A percentile compares a stretch with the other conserved stretches of the same genome.
phyloP scores from a whole-genome alignment of 192 early-diverging fungal species.

The Podila horticola region DNA sequence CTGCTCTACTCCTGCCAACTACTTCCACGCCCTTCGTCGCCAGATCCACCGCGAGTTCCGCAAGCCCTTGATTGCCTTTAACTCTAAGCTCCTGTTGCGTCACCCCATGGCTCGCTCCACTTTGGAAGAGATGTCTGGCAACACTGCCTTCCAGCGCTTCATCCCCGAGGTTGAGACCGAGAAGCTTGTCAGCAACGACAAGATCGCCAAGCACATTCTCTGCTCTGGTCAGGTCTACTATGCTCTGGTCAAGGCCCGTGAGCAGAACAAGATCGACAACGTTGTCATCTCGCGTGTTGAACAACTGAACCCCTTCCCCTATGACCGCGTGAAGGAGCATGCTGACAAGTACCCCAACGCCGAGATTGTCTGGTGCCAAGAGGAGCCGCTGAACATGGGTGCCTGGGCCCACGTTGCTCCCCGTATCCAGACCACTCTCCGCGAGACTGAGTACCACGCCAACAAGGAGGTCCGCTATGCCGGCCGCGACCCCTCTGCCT shows the following conservation, averaged over 20 bases:
- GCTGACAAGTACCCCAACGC: slow-evolving; percentile 92
- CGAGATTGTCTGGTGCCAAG: slow-evolving; percentile 94
- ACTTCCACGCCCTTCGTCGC: slow-evolving; percentile 95
- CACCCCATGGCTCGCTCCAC: slow-evolving; percentile 92
- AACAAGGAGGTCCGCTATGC: slow-evolving; percentile 63
- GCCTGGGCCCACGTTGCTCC: slow-evolving; percentile 91
- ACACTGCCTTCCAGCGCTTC: slow-evolving; percentile 88
- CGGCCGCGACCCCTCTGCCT: slow-evolving; percentile 89
- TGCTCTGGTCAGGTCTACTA: slow-evolving; percentile 99
- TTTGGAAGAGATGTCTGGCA: slow-evolving; percentile 82
- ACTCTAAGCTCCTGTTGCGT: slow-evolving; percentile 91
- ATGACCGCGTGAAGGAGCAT: slow-evolving; percentile 86
- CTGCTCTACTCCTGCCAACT: slow-evolving; percentile 96
- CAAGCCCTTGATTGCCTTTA: slow-evolving; percentile 86
- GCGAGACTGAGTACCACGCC: slow-evolving; percentile 76
- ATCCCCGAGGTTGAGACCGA: slow-evolving; percentile 93
- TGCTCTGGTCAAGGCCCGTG: slow-evolving; percentile 86
- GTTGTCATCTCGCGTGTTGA: slow-evolving; percentile 94
- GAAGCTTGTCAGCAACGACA: slow-evolving; percentile 78
- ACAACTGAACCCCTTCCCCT: slow-evolving; percentile 96
- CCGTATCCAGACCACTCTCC: slow-evolving; percentile 83
- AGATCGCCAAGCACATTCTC: slow-evolving; percentile 93
- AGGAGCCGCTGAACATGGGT: slow-evolving; percentile 96
- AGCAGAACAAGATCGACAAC: slow-evolving; percentile 89
- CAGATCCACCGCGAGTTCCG: slow-evolving; percentile 98